These are phyloP conservation scores for Silybum marianum DNA, from an alignment of 129 eudicot genomes.

Conservation along the genomic window DNA sequence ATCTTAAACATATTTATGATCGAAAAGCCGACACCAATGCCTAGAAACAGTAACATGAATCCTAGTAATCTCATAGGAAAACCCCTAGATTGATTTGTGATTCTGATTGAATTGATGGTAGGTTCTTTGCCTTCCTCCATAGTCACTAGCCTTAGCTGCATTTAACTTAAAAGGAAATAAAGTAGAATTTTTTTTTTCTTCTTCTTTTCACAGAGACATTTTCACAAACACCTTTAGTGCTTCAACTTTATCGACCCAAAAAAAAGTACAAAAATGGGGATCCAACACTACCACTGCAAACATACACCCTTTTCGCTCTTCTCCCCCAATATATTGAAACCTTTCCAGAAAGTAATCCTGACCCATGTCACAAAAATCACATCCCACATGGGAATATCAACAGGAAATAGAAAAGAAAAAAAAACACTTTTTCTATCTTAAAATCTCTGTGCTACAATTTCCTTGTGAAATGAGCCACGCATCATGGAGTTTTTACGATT, in stretches of 20 bases:
- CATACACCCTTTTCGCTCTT: background rate
- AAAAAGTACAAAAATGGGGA: background rate
- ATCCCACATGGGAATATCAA: slow-evolving; percentile 26
- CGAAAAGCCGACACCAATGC: slow-evolving; percentile 44
- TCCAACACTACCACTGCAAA: slow-evolving; percentile 18
- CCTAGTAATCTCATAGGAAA: slow-evolving; percentile 54
- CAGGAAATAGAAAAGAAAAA: slow-evolving; percentile 16
- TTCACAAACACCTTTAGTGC: slow-evolving; percentile 30
- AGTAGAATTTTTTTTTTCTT: background rate
- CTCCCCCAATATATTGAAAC: background rate
- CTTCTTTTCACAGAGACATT: slow-evolving; percentile 22
- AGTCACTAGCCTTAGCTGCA: slow-evolving; percentile 49
- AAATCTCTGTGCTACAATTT: background rate
- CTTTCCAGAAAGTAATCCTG: slow-evolving; percentile 21
- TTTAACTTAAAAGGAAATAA: slow-evolving; percentile 3
- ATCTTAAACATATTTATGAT: slow-evolving; percentile 51
- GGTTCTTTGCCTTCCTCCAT: slow-evolving; percentile 56
- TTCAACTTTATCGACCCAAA: background rate
- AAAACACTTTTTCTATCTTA: background rate
- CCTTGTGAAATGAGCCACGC: background rate
- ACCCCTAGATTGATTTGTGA: slow-evolving; percentile 40
- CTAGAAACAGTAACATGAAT: slow-evolving; percentile 55
- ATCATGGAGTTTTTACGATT: background rate
- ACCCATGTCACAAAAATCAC: slow-evolving; percentile 25
- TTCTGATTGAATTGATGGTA: slow-evolving; percentile 18